Percentiles rank a stretch among this genome's conserved stretches.
Conservation (phyloP, 108 stramenopile species). For the Pseudonitzschia multistriata region DNA sequence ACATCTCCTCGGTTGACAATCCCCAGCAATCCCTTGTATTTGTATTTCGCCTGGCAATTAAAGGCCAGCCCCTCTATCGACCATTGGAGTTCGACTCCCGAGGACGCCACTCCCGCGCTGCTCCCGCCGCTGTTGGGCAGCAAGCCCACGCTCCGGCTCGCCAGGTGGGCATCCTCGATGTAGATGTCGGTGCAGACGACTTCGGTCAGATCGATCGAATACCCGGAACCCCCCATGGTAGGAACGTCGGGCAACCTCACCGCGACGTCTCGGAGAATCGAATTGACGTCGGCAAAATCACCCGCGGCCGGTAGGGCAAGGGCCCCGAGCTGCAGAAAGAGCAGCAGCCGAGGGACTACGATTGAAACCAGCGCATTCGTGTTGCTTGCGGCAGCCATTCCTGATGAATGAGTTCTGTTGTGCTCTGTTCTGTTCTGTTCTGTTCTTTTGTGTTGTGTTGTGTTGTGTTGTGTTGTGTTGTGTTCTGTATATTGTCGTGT, state of each 20-base stretch:
- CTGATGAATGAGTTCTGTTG: too few relatives aligned
- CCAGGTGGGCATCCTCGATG: slow-evolving; percentile 14
- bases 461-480: too few relatives aligned
- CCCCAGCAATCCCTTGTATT: slow-evolving; percentile 16
- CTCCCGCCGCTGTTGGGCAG: neutral
- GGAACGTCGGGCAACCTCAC: slow-evolving; percentile 1
- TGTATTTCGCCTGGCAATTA: slow-evolving; percentile 24
- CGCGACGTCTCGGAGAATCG: neutral
- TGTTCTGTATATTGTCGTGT: too few relatives aligned
- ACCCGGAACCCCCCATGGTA: neutral
- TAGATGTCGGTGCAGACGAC: slow-evolving; percentile 18
- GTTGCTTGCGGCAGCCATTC: neutral
- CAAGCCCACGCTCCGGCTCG: slow-evolving; percentile 16
- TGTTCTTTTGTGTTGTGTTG: too few relatives aligned
- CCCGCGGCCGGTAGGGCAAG: neutral
- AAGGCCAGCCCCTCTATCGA: slow-evolving; percentile 13
- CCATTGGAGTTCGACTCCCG: neutral
- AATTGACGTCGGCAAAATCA: slow-evolving; percentile 14
- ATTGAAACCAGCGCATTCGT: neutral
- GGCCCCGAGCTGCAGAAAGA: neutral
- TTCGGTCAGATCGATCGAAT: neutral
- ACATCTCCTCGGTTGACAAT: slow-evolving; percentile 23
- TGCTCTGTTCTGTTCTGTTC: too few relatives aligned
- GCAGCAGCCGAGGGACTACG: neutral
- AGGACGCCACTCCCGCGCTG: neutral